Conservation (phyloP, 1,284 basidiomycete genomes). For the Puccinia novopanici region DNA sequence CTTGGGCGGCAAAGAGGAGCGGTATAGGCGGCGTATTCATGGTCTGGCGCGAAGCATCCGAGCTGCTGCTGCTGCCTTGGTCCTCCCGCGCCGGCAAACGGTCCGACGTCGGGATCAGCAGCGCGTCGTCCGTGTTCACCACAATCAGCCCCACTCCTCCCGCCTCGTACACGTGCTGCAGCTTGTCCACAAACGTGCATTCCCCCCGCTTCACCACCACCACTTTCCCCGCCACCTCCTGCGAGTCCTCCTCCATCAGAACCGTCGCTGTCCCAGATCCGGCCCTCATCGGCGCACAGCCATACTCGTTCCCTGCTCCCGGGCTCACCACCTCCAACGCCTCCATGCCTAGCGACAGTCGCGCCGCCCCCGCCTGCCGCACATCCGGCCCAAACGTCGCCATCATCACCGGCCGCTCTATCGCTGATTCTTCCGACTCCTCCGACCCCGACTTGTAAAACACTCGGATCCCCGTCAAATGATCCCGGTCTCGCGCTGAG, state of each 20-base stretch:
- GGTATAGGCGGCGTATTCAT: conserved; percentile 1
- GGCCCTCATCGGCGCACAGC: conserved; percentile 8
- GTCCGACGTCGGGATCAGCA: conserved; percentile 39
- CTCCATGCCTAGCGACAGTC: neutral
- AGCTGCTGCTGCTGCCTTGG: too few relatives aligned
- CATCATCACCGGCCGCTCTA: conserved; percentile 36
- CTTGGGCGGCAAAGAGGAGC: neutral
- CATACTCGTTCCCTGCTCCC: conserved; percentile 14
- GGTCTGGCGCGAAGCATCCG: neutral
- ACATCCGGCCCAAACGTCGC: conserved; percentile 45
- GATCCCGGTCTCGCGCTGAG: conserved; percentile 15
- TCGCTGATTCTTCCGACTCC: neutral
- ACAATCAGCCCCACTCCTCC: conserved; percentile 20
- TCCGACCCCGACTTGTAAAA: neutral
- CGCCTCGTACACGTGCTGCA: neutral
- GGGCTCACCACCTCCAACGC: neutral
- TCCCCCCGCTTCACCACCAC: conserved; percentile 24
- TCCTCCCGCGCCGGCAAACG: neutral
- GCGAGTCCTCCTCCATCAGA: neutral
- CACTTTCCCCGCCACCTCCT: conserved; percentile 28
- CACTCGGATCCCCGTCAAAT: conserved; percentile 35
- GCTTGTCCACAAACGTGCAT: conserved; percentile 42
- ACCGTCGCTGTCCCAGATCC: neutral
- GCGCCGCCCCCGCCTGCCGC: neutral
- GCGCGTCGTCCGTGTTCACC: conserved; percentile 12